These are phyloP conservation scores for Trypanosoma avium DNA, from an alignment of 208 protist genomes.

Conservation along the genomic window DNA sequence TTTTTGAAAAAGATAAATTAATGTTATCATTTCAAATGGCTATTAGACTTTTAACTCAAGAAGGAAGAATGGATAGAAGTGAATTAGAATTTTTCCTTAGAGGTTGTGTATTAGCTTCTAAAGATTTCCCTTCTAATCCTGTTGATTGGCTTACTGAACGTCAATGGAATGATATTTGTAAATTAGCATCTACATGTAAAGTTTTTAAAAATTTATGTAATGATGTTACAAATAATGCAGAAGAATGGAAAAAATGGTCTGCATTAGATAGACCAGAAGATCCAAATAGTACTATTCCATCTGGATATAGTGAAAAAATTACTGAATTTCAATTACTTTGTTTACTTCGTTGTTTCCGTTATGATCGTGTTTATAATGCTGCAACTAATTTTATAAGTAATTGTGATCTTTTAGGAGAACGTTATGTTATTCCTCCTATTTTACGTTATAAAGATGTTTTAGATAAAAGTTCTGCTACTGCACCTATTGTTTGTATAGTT, in stretches of 20 bases:
- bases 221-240: constrained; percentile 73
- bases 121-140: constrained; percentile 85
- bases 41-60: constrained; percentile 93
- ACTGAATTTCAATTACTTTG: constrained; percentile 94
- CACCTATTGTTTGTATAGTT: constrained; percentile 98
- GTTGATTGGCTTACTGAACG: constrained; percentile 93
- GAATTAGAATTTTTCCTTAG: constrained; percentile 99
- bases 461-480: constrained; percentile 87
- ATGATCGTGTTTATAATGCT: constrained; percentile 95
- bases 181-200: constrained; percentile 62
- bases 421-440: constrained; percentile 96
- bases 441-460: constrained; percentile 96
- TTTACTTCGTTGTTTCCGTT: constrained; percentile 97
- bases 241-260: constrained; percentile 94
- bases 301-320: constrained; percentile 70
- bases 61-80: constrained; percentile 66
- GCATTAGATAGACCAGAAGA: constrained; percentile 93
- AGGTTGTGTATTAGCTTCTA: constrained; percentile 95
- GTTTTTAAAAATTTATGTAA: constrained; percentile 83
- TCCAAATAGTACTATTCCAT: constrained; percentile 61
- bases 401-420: constrained; percentile 91
- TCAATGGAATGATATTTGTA: constrained; percentile 96
- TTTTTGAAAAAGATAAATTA: constrained; percentile 98
- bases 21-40: constrained; percentile 99
- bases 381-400: constrained; percentile 94